These are phyloP conservation scores for Rhazya stricta DNA, from an alignment of 257 asterid genomes.

Conservation along the genomic window DNA sequence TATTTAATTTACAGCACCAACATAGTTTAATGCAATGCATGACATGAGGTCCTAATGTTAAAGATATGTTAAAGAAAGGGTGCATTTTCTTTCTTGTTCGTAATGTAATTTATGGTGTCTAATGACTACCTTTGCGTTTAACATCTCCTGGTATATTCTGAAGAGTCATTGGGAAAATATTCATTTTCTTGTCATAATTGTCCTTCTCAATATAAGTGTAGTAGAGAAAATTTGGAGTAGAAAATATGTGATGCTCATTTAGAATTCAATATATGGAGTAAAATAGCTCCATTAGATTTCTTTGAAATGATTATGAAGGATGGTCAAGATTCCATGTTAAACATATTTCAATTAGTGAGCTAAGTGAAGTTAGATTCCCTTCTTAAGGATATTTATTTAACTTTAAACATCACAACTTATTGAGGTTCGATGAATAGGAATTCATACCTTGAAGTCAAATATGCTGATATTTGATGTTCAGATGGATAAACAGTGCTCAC, in stretches of 20 bases:
- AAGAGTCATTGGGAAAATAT: too few relatives aligned
- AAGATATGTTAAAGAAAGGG: not conserved
- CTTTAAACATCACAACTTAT: too few relatives aligned
- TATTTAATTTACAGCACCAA: not conserved
- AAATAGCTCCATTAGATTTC: not conserved
- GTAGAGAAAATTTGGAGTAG: too few relatives aligned
- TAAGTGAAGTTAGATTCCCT: too few relatives aligned
- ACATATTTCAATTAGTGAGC: too few relatives aligned
- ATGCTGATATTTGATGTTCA: too few relatives aligned
- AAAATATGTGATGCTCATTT: not conserved
- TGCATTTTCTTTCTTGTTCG: not conserved
- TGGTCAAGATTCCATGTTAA: not conserved
- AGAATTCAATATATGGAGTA: not conserved
- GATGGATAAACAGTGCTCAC: not conserved
- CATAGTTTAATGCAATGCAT: not conserved
- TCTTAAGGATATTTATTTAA: too few relatives aligned
- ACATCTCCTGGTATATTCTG: too few relatives aligned
- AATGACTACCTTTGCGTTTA: not conserved
- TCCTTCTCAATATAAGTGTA: not conserved
- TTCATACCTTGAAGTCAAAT: too few relatives aligned
- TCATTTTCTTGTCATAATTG: not conserved
- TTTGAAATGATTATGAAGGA: not conserved
- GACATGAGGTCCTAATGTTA: not conserved
- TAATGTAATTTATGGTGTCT: not conserved
- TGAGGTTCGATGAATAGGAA: too few relatives aligned